Evolutionary conservation across 2,329 filamentous ascomycete species (phyloP), one percentile per base, ranked within the genome.

Genomic region (Aspergillus eucalypticola): DNA sequence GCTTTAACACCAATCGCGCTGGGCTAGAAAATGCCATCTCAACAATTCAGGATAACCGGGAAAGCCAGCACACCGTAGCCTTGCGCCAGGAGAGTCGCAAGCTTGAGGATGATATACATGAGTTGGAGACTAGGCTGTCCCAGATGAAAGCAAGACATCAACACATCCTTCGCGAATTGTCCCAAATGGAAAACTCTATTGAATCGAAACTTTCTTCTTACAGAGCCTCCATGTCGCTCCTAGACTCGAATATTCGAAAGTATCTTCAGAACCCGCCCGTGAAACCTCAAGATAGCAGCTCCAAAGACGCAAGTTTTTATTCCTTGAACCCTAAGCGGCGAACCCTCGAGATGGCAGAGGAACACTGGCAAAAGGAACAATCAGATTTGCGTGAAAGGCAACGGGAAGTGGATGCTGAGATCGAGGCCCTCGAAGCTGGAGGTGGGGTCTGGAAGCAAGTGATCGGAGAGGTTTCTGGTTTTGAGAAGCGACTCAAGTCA

Each of bases 121-220:
- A 83, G 58, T 72, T 87, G 58, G 86, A 88, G 69, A 76, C 79
- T 56, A 82, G 79, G 63, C 74, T 88, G 7, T 78, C 78, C 56
- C 80, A 83, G 53, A 79, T 88, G 75, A 86, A 83, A 71, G 77
- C 76, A 39, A 78, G 79, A 54, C 84, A 87, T 66, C 77, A 80
- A 17, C 78, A 80, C 61, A 72, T 88, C n/a, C 59, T 82, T 35
- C 73, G 78, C 29, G 81, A 86, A 64, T 78, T 85, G 23, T 78
- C 81, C 29, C 76, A 82, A 13, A 74, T 82, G 11, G 81, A 86
- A 65, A 88, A 86, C 64, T 79, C 81, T 2, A 78, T 85, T 11
- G 83, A 86, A 65, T 82, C 85, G 10, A 84, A 83, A 64, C 67
- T 87, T 35, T 85, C 84, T 3, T 85, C 84, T 0, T 88, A 87